Base-by-base conservation (phyloP, 1,284 basidiomycete genomes). In the Pisolithus thermaeus region DNA sequence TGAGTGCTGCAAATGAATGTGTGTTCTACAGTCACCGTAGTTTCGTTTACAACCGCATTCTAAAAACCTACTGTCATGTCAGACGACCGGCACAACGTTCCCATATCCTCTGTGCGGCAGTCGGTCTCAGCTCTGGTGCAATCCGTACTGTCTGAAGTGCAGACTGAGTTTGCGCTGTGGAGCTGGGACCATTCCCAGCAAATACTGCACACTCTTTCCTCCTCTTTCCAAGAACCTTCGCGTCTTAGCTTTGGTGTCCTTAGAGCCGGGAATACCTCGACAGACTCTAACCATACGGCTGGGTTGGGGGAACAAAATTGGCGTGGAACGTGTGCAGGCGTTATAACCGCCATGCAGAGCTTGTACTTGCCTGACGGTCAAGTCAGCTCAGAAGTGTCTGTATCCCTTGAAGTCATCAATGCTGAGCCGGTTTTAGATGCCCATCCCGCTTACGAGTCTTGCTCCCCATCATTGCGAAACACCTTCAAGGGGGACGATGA, bases 401-500 rank as follows among this genome's bases (percentile, higher is more conserved):
- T 55, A n/a, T 41, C 58, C 35, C 32, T 66, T 25, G 45, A 62
- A 4, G 49, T 59, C 9, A 41, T 64, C 44, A 47, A 47, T 16
- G 3, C 52, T 27, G 36, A 47, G 3, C 42, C 51, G 1, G 27
- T 47, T 20, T 11, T 74, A 37, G 54, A 59, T 14, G 66, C 72
- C 0, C 64, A 69, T 53, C 67, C 72, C 1, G 53, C 60, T 9
- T 83, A 84, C 57, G 78, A 83, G 55, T 70, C 71, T 1, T 81
- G 78, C 58, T 67, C 79, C 2, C 78, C 81, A 1, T 60, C 70
- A 5, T 58, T 59, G 7, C 68, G 70, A 41, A 81, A 69, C 52
- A 66, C 80, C 12, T 71, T 74, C 50, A 70, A 70, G 20, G 83
- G 81, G 4, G 82, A 84, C 56, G 83, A 86, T 52, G 65, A 76